Conservation (phyloP, 2,329 filamentous ascomycete genomes). For the Trichoderma gracile region DNA sequence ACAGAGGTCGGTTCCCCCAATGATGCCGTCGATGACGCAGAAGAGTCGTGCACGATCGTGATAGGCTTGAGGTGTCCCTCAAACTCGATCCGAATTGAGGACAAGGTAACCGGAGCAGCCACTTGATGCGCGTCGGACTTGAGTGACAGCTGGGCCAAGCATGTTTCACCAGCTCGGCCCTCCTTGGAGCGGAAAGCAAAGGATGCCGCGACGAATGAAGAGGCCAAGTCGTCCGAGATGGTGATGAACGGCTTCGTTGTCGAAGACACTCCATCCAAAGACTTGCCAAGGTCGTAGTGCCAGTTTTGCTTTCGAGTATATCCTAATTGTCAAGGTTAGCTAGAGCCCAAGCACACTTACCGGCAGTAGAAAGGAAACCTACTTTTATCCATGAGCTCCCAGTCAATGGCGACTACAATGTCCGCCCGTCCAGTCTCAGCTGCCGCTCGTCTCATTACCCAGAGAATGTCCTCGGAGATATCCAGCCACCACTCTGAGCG, state of each 20-base stretch:
- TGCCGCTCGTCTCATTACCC: slow-evolving; percentile 61
- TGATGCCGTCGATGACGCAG: slow-evolving; percentile 18
- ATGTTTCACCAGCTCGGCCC: slow-evolving; percentile 61
- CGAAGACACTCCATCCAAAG: slow-evolving; percentile 52
- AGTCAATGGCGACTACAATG: slow-evolving; percentile 62
- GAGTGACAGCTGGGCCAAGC: slow-evolving; percentile 58
- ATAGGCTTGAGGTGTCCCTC: slow-evolving; percentile 60
- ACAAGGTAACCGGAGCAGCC: slow-evolving; percentile 54
- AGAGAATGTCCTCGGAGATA: slow-evolving; percentile 60
- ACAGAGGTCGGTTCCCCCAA: slow-evolving; percentile 28
- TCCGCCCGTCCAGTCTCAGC: slow-evolving; percentile 53
- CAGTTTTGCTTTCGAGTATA: slow-evolving; percentile 58
- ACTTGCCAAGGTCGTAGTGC: slow-evolving; percentile 62
- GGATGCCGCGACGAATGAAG: slow-evolving; percentile 56
- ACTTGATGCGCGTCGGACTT: slow-evolving; percentile 56
- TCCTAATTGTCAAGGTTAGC: slow-evolving; percentile 38
- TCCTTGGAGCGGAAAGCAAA: slow-evolving; percentile 61
- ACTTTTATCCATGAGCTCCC: slow-evolving; percentile 64
- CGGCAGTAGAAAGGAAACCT: slow-evolving; percentile 35
- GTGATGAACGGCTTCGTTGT: slow-evolving; percentile 51
- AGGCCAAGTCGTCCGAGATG: slow-evolving; percentile 52
- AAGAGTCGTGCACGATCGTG: slow-evolving; percentile 47
- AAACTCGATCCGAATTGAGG: slow-evolving; percentile 56
- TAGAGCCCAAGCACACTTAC: background rate
- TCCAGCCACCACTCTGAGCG: slow-evolving; percentile 61